Evolutionary conservation across 2,329 filamentous ascomycete genomes (phyloP).

Genomic region (Talaromyces marneffei): DNA sequence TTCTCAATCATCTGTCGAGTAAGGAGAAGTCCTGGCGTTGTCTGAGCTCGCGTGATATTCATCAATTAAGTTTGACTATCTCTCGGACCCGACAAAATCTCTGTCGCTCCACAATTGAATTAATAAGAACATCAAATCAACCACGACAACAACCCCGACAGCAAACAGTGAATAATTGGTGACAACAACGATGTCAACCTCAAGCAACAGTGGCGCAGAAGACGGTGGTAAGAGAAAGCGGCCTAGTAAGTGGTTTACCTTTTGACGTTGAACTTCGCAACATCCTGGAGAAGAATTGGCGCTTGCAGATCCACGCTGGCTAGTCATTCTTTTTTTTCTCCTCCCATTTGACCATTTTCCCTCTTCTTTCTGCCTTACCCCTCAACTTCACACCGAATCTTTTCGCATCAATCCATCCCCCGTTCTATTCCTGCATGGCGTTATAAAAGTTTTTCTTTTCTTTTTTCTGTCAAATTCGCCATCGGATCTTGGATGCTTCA

Average conservation of each 20-base stretch:
- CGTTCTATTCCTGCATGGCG: not conserved
- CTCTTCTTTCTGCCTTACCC: not conserved
- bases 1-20: not conserved
- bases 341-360: not conserved
- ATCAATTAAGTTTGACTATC: not conserved
- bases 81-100: slow-evolving; percentile 1
- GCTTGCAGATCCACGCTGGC: not conserved
- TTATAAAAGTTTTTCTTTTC: not conserved
- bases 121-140: not conserved
- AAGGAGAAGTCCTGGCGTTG: not conserved
- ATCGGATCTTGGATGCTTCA: slow-evolving; percentile 8
- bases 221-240: slow-evolving; percentile 33
- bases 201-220: slow-evolving; percentile 14
- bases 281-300: not conserved
- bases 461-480: slow-evolving; percentile 2
- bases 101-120: slow-evolving; percentile 3
- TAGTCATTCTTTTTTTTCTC: slow-evolving; percentile 8
- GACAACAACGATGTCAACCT: slow-evolving; percentile 28
- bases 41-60: not conserved
- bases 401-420: not conserved
- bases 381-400: not conserved
- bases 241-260: slow-evolving; percentile 29
- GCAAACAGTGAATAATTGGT: not conserved
- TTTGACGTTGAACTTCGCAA: not conserved
- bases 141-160: not conserved